phyloP scores from a whole-genome alignment of 306 rosid species.

The Cicer pinnatifidum region DNA sequence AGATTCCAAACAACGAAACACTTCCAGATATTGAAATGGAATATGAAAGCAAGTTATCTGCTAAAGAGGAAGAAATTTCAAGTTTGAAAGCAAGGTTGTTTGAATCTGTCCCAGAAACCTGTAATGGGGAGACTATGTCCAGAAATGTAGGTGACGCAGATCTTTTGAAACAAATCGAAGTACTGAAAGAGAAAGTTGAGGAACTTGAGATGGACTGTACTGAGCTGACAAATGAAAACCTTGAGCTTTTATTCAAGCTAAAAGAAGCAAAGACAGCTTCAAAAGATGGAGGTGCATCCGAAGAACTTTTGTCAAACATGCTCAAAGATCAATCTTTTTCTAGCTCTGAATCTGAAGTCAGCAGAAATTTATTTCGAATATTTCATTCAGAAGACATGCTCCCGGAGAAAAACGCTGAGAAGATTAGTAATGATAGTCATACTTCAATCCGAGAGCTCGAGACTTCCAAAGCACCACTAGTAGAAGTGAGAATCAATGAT shows the following conservation, averaged over 20 bases:
- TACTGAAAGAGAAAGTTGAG: constrained; percentile 73
- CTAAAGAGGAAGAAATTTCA: constrained; percentile 64
- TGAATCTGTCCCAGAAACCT: constrained; percentile 53
- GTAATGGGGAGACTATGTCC: constrained; percentile 49
- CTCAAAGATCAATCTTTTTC: constrained; percentile 47
- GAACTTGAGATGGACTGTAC: constrained; percentile 92
- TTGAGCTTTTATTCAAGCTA: constrained; percentile 83
- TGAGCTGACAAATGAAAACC: constrained; percentile 94
- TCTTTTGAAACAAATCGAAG: constrained; percentile 64
- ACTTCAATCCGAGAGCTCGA: constrained; percentile 47
- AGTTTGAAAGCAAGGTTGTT: constrained; percentile 51
- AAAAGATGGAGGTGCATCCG: constrained; percentile 43
- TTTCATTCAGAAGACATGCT: constrained; percentile 48
- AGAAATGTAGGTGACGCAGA: constrained; percentile 52
- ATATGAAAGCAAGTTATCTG: constrained; percentile 50
- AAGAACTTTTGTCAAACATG: constrained; percentile 49
- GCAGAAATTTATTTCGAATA: constrained; percentile 48
- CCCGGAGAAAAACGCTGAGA: constrained; percentile 42
- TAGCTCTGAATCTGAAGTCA: constrained; percentile 58
- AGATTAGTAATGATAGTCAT: constrained; percentile 40
- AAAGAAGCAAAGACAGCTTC: constrained; percentile 65
- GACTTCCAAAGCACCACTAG: constrained; percentile 47
- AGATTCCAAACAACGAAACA: constrained; percentile 47
- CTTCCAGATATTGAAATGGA: constrained; percentile 53
- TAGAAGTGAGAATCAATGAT: constrained; percentile 49